These are phyloP conservation scores for Hansenula anomala DNA, from an alignment of 1,139 yeast species.

Conservation along the genomic window DNA sequence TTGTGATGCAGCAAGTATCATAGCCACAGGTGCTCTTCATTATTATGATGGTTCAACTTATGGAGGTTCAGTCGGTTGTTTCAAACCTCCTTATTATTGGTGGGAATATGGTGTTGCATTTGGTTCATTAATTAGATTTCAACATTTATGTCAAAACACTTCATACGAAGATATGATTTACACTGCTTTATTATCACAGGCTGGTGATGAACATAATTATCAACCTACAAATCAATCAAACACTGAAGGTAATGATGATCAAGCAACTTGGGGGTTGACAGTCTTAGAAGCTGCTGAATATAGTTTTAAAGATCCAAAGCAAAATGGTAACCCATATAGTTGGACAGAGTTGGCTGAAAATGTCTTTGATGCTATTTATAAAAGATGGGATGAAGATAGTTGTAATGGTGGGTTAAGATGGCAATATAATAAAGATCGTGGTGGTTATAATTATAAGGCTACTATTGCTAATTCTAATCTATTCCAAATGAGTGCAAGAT, in stretches of 20 bases:
- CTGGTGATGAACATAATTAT: constrained; percentile 62
- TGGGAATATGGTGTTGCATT: constrained; percentile 93
- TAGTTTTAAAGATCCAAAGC: constrained; percentile 16
- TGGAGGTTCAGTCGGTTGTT: constrained; percentile 72
- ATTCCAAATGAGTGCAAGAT: constrained; percentile 73
- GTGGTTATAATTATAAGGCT: constrained; percentile 77
- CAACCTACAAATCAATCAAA: constrained; percentile 72
- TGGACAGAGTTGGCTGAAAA: constrained; percentile 76
- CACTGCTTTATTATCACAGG: constrained; percentile 58
- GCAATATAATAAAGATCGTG: constrained; percentile 77
- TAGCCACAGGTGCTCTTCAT: constrained; percentile 62
- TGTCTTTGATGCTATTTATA: constrained; percentile 68
- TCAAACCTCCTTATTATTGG: constrained; percentile 79
- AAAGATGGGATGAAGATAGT: constrained; percentile 61
- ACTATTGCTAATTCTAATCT: constrained; percentile 75
- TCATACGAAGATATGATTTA: constrained; percentile 52
- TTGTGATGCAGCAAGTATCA: constrained; percentile 48
- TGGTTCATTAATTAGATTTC: constrained; percentile 70
- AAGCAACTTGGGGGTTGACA: constrained; percentile 86
- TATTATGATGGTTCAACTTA: constrained; percentile 57
- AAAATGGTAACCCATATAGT: constrained; percentile 36
- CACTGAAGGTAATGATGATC: constrained; percentile 90
- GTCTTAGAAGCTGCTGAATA: constrained; percentile 79
- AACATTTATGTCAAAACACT: constrained; percentile 57
- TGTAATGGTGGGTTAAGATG: constrained; percentile 82